Evolutionary conservation across 768 basidiomycete genomes (phyloP).

Genomic region (Lactarius hatsudake): DNA sequence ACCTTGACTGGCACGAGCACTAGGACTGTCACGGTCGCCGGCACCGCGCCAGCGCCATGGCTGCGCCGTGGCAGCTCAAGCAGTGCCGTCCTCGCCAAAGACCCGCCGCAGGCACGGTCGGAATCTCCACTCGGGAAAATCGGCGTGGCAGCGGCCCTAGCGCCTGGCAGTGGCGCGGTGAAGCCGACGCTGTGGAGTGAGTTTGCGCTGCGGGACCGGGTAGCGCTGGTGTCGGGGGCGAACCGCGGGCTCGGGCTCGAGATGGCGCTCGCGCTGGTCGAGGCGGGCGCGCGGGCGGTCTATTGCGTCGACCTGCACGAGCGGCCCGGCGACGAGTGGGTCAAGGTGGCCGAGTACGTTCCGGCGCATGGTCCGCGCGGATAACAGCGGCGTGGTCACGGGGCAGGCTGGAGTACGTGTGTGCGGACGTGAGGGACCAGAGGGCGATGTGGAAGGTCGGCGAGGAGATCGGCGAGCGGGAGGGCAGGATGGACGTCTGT

Average conservation of each 20-base stretch:
- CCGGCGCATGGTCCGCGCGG: conserved; percentile 29
- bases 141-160: conserved; percentile 60
- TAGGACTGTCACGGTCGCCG: not conserved
- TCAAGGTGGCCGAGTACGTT: conserved; percentile 53
- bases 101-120: conserved; percentile 20
- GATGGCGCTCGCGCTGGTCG: conserved; percentile 71
- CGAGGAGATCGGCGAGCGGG: conserved; percentile 59
- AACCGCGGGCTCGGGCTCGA: conserved; percentile 71
- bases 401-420: conserved; percentile 56
- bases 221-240: conserved; percentile 44
- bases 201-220: conserved; percentile 55
- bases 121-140: conserved; percentile 57
- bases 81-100: not conserved
- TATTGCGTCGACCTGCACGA: conserved; percentile 67
- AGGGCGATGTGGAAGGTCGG: conserved; percentile 52
- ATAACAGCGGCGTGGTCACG: not conserved
- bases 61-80: conserved; percentile 6
- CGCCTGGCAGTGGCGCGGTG: conserved; percentile 37
- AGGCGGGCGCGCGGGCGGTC: conserved; percentile 66
- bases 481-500: conserved; percentile 71
- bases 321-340: conserved; percentile 57
- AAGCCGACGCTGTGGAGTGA: conserved; percentile 56
- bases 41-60: not conserved
- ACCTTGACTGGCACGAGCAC: not conserved
- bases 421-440: conserved; percentile 66